Percentiles rank a stretch among this genome's conserved stretches.
phyloP scores from a whole-genome alignment of 176 grass and related monocot species.

The Chloris gayana region DNA sequence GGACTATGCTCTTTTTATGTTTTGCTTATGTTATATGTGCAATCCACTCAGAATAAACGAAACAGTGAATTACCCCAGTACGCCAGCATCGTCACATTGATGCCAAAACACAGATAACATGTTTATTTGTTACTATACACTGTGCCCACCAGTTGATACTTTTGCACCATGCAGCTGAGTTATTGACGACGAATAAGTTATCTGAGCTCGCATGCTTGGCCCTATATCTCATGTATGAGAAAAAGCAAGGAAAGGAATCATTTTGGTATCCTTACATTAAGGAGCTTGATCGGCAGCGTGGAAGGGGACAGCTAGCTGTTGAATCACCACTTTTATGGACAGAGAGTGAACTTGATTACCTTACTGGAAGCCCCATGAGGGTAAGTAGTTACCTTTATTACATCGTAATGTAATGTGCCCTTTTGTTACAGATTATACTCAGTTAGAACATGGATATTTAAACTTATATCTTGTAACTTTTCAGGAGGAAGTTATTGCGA shows the following conservation, averaged over 20 bases:
- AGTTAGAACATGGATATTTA: slow-evolving; percentile 21
- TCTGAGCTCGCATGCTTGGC: slow-evolving; percentile 98
- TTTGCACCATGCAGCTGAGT: slow-evolving; percentile 69
- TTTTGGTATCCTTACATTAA: slow-evolving; percentile 95
- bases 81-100: neutral
- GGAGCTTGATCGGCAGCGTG: slow-evolving; percentile 91
- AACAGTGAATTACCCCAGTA: neutral
- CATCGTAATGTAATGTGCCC: slow-evolving; percentile 15
- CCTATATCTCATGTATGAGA: slow-evolving; percentile 99
- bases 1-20: slow-evolving; percentile 1
- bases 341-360: slow-evolving; percentile 80
- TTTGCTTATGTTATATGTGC: neutral
- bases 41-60: neutral
- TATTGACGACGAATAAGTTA: slow-evolving; percentile 95
- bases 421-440: slow-evolving; percentile 16
- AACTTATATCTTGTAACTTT: slow-evolving; percentile 25
- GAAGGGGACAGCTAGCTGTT: slow-evolving; percentile 92
- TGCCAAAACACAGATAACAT: slow-evolving; percentile 24
- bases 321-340: slow-evolving; percentile 96
- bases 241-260: slow-evolving; percentile 93
- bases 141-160: slow-evolving; percentile 24
- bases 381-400: slow-evolving; percentile 51
- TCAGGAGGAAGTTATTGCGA: slow-evolving; percentile 84
- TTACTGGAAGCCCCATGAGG: slow-evolving; percentile 86
- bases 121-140: slow-evolving; percentile 24